These are phyloP conservation scores for Cantharellus anzutake DNA, from an alignment of 768 basidiomycete genomes.

Conservation along the genomic window DNA sequence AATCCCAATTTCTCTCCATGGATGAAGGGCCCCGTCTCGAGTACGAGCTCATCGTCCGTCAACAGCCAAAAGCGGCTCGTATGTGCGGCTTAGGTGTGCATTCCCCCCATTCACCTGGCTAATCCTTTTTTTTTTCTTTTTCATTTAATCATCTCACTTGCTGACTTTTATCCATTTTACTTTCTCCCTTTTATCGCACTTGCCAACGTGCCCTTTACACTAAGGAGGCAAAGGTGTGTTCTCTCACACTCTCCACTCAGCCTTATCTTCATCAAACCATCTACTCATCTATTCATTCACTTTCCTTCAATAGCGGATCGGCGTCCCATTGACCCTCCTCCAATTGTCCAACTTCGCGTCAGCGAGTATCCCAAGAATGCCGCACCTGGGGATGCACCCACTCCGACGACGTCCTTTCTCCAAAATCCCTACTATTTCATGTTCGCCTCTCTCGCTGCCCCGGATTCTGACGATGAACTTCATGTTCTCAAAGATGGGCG, in stretches of 20 bases:
- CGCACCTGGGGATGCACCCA: constrained; percentile 5
- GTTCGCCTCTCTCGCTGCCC: constrained; percentile 79
- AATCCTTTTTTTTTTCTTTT: background rate
- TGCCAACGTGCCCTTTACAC: background rate
- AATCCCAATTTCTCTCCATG: no score
- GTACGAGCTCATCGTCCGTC: constrained; percentile 6
- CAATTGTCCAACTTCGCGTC: constrained; percentile 87
- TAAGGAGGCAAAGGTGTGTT: background rate
- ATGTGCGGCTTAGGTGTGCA: constrained; percentile 17
- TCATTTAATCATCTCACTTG: background rate
- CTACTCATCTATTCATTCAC: background rate
- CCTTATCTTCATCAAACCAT: background rate
- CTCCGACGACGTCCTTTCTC: constrained; percentile 26
- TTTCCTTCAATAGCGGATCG: constrained; percentile 46
- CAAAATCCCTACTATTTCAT: constrained; percentile 94
- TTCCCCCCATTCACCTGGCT: background rate
- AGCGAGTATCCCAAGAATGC: constrained; percentile 26
- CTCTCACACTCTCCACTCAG: background rate
- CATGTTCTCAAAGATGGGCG: constrained; percentile 87
- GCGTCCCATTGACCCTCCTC: constrained; percentile 91
- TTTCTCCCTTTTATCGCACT: background rate
- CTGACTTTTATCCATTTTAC: background rate
- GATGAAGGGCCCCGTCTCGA: background rate
- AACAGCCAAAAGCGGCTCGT: constrained; percentile 20
- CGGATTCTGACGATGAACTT: constrained; percentile 73